These are phyloP conservation scores for Psidium guajava DNA, from an alignment of 345 rosid species.

Conservation along the genomic window DNA sequence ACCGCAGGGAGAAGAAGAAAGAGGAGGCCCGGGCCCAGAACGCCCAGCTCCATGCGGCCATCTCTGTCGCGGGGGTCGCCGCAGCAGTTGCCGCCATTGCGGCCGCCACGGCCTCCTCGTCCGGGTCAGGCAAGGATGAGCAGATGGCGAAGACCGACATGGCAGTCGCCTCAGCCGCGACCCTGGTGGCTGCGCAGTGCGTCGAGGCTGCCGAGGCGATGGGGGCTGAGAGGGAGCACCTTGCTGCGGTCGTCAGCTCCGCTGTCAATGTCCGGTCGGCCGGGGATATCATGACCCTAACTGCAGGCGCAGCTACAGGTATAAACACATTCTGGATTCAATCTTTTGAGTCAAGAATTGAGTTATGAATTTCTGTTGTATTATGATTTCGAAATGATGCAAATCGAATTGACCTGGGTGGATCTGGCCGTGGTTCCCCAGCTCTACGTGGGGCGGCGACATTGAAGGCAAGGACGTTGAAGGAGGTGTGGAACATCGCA, in stretches of 20 bases:
- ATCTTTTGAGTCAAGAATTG: background rate
- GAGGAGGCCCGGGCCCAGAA: conserved; percentile 76
- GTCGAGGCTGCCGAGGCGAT: conserved; percentile 81
- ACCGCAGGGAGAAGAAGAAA: conserved; percentile 74
- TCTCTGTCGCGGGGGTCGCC: conserved; percentile 76
- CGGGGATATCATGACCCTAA: conserved; percentile 78
- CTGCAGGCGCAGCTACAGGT: conserved; percentile 94
- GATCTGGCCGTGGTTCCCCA: background rate
- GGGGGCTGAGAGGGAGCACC: conserved; percentile 85
- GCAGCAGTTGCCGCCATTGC: conserved; percentile 87
- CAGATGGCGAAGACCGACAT: conserved; percentile 60
- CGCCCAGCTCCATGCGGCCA: conserved; percentile 76
- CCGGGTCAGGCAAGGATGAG: conserved; percentile 59
- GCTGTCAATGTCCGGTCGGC: conserved; percentile 79
- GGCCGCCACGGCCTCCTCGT: conserved; percentile 62
- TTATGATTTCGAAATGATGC: background rate
- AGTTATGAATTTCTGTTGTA: background rate
- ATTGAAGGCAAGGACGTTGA: conserved; percentile 67
- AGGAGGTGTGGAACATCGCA: conserved; percentile 95
- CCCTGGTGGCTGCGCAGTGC: conserved; percentile 81
- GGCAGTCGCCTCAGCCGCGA: conserved; percentile 91
- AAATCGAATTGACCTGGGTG: background rate
- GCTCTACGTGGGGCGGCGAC: conserved; percentile 91
- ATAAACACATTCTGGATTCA: background rate
- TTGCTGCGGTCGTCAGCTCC: conserved; percentile 67